These are phyloP conservation scores for Ceratobasidium papillatum DNA, from an alignment of 1,284 basidiomycete genomes.

Conservation along the genomic window DNA sequence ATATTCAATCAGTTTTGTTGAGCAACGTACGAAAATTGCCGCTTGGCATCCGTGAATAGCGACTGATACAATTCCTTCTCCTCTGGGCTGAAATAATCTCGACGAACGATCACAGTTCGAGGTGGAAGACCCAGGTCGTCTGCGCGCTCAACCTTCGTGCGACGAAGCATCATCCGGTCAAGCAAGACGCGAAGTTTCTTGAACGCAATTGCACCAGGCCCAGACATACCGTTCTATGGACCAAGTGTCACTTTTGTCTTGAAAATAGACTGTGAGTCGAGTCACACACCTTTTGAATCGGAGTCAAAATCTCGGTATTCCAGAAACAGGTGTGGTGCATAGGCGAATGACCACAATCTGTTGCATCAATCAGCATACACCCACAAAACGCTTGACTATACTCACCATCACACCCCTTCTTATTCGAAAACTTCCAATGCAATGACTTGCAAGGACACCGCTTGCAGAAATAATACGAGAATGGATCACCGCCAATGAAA, in stretches of 20 bases:
- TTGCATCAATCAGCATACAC: neutral
- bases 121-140: slow-evolving; percentile 99
- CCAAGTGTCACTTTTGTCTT: neutral
- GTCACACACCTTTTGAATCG: slow-evolving; percentile 80
- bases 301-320: slow-evolving; percentile 94
- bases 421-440: slow-evolving; percentile 90
- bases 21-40: slow-evolving; percentile 70
- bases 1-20: neutral
- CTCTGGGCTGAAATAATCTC: slow-evolving; percentile 95
- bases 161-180: slow-evolving; percentile 95
- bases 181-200: slow-evolving; percentile 90
- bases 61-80: slow-evolving; percentile 96
- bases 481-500: slow-evolving; percentile 91
- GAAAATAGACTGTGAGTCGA: slow-evolving; percentile 29
- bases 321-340: slow-evolving; percentile 92
- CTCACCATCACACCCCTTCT: slow-evolving; percentile 82
- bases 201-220: slow-evolving; percentile 82
- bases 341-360: slow-evolving; percentile 90
- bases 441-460: slow-evolving; percentile 86
- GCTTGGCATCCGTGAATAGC: slow-evolving; percentile 91
- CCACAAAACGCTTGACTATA: slow-evolving; percentile 23
- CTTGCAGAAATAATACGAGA: slow-evolving; percentile 94
- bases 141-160: slow-evolving; percentile 90
- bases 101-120: slow-evolving; percentile 86
- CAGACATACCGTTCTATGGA: slow-evolving; percentile 65